Evolutionary conservation across 2,329 filamentous ascomycete species (phyloP).

Genomic region (Moelleriella libera): DNA sequence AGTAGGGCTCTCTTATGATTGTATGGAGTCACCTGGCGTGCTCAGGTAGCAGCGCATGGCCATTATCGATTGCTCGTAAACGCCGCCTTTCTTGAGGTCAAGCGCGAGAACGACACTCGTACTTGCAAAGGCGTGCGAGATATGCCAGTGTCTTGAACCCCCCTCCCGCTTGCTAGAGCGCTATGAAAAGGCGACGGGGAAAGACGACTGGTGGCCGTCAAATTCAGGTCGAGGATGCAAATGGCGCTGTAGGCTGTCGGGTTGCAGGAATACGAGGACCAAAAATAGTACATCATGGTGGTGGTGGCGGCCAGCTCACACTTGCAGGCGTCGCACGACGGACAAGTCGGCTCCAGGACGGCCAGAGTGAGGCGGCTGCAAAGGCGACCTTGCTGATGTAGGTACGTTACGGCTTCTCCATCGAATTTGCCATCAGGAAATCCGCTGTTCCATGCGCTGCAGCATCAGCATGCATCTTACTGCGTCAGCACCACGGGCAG

Average conservation of each 20-base stretch:
- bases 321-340: background rate
- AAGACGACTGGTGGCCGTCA: too few species aligned
- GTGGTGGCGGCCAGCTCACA: background rate
- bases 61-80: background rate
- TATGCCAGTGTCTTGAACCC: background rate
- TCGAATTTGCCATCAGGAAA: too few species aligned
- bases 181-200: background rate
- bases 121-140: background rate
- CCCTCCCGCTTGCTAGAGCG: background rate
- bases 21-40: background rate
- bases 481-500: too few species aligned
- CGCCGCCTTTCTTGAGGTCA: too few species aligned
- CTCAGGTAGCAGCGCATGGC: background rate
- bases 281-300: slow-evolving; percentile 3
- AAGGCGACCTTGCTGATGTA: too few species aligned
- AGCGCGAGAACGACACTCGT: background rate
- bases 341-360: background rate
- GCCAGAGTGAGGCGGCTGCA: too few species aligned
- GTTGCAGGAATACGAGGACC: slow-evolving; percentile 6
- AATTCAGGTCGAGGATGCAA: slow-evolving; percentile 2
- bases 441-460: too few species aligned
- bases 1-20: background rate
- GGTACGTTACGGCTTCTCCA: too few species aligned
- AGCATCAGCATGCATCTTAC: too few species aligned
- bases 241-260: background rate